Base-by-base conservation (phyloP, 176 grass and related monocot species). In the Alloteropsis semialata region DNA sequence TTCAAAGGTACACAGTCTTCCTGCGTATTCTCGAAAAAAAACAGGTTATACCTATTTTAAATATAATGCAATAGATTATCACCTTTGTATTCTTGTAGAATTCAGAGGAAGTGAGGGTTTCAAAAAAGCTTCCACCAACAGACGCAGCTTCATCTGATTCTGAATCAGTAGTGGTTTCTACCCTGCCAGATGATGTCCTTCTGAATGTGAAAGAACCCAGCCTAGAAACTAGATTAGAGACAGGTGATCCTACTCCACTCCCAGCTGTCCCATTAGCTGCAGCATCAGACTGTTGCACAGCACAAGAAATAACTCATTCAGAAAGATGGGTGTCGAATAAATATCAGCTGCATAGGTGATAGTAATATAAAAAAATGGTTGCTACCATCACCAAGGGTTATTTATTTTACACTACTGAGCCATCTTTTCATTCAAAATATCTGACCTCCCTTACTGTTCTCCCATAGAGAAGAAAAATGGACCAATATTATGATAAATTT, bases 1-100 rank as follows among this genome's bases (percentile, higher is more conserved):
- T 36, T 2, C 34, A 36, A 36, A 36, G 5, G 5, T 36, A 36
- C 34, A 36, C 34, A 36, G 34, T 5, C 34, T 36, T 36, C 34
- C 34, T 36, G 34, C 34, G 5, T 36, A 36, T 36, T 36, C 34
- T 36, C 5, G 34, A 36, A 36, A 36, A 36, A 36, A 36, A 36
- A 36, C 30, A 71, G 25, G 22, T 76, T 60, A 63, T 69, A 55
- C 64, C 8, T 14, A 8, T 18, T 66, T 49, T 34, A 18, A 67
- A 34, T 67, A 33, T 49, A 21, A 43, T 24, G 11, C 34, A 94
- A 80, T 67, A 49, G 36, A 76, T 45, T 55, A 17, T 59, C 44
- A 98, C 96, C 97, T 94, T 99, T 82, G 93, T 99, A 73, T 94
- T 99, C 77, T 96, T 99, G 63, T 99, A 99, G 80, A 99, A 96